Percentiles rank a stretch among this genome's conserved stretches.
phyloP scores from a whole-genome alignment of 805 yeast genomes.

The Saccharomyces jurei region DNA sequence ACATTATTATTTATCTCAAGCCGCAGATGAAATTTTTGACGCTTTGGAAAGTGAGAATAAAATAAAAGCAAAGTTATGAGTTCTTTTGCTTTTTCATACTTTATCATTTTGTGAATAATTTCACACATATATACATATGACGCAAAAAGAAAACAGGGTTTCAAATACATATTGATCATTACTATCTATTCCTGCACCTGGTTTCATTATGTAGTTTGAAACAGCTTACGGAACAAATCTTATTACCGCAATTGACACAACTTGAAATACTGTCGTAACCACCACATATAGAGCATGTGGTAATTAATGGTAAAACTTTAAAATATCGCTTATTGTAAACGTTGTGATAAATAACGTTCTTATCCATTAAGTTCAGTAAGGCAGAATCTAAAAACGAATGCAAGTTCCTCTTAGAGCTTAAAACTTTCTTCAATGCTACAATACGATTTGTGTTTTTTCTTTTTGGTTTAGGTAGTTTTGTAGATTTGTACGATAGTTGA shows the following conservation, averaged over 20 bases:
- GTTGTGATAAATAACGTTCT: conserved; percentile 24
- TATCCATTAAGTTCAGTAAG: conserved; percentile 21
- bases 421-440: conserved; percentile 25
- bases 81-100: not conserved
- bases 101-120: not conserved
- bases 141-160: not conserved
- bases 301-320: conserved; percentile 28
- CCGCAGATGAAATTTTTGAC: conserved; percentile 75
- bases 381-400: conserved; percentile 26
- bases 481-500: conserved; percentile 26
- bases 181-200: conserved; percentile 16
- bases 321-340: conserved; percentile 28
- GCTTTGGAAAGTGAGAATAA: conserved; percentile 33
- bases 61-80: conserved; percentile 12
- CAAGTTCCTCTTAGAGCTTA: conserved; percentile 24
- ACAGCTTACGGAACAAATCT: conserved; percentile 28
- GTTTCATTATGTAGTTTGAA: conserved; percentile 29
- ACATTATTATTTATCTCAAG: conserved; percentile 60
- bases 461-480: conserved; percentile 27
- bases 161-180: not conserved
- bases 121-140: not conserved
- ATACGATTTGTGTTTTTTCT: conserved; percentile 27
- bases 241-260: conserved; percentile 28
- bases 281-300: conserved; percentile 31
- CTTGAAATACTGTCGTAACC: conserved; percentile 27